Base-by-base conservation (phyloP, 2,329 filamentous ascomycete species). In the Macrophomina pseudophaseolina region DNA sequence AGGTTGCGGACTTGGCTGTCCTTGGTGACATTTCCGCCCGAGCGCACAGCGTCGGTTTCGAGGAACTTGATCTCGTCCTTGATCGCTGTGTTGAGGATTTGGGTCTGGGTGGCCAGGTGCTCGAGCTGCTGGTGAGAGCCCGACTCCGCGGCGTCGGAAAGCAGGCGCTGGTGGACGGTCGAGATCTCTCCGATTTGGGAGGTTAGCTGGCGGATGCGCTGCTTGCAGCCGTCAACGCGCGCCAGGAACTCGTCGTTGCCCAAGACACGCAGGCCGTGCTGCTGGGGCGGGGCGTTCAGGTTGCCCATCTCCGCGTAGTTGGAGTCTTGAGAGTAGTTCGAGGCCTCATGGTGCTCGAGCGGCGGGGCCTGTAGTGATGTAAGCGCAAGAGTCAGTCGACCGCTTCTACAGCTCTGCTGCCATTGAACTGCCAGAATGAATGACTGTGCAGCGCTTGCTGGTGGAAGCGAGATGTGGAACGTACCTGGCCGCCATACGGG, bases 11-110 rank as follows among this genome's bases (percentile, higher is more conserved):
- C 85, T 78, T 93, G 91, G 68, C 86, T 87, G 74, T 85, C 84
- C 83, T 94, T 94, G 71, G 90, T 84, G 68, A 80, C 82, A 77
- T 88, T 89, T 70, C 83, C 84, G 65, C 82, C 81, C 76, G 89
- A 90, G 76, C 88, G 87, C 75, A 84, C 82, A 53, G 89, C 86
- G 77, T 94, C 91, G 68, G 81, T 83, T 80, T 93, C 91, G 65
- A 94, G 84, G 71, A 86, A 86, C 78, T 91, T 91, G 82, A 94
- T 91, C 80, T 91, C 88, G 74, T 92, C 89, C 75, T 91, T 90
- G 82, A 94, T 92, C 70, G 86, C 83, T n/a, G 86, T 88, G 80
- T 91, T 93, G 73, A 89, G 86, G 70, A 88, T 81, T 76, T 92
- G 89, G 5, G 91, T 93, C 72, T 91, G 84, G 53, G 88, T 83